These are phyloP conservation scores for Cubamyces sp. DNA, from an alignment of 768 basidiomycete species.

Conservation along the genomic window DNA sequence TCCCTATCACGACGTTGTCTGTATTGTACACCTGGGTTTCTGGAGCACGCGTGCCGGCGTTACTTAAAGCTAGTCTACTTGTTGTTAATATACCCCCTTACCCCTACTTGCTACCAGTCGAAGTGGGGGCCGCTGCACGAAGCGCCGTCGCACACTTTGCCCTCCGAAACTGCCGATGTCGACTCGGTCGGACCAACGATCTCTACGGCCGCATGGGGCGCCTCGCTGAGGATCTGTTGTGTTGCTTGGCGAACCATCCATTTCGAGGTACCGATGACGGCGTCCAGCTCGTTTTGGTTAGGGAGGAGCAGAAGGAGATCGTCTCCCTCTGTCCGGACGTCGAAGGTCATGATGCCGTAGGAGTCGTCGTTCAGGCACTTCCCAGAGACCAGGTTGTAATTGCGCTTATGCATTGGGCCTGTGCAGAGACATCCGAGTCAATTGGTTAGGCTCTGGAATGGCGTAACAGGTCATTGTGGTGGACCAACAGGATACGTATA, in stretches of 20 bases:
- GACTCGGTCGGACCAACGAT: conserved; percentile 35
- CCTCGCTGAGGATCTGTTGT: conserved; percentile 41
- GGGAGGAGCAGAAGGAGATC: conserved; percentile 58
- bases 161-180: background rate
- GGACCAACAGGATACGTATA: conserved; percentile 52
- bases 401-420: conserved; percentile 70
- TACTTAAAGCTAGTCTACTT: conserved; percentile 1
- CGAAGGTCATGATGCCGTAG: conserved; percentile 65
- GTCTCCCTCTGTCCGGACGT: conserved; percentile 50
- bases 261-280: conserved; percentile 62
- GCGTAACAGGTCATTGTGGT: background rate
- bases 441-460: background rate
- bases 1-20: conserved; percentile 15
- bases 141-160: background rate
- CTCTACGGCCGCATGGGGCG: conserved; percentile 35
- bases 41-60: conserved; percentile 3
- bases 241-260: conserved; percentile 64
- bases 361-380: conserved; percentile 61
- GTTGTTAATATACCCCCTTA: conserved; percentile 12
- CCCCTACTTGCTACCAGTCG: conserved; percentile 23
- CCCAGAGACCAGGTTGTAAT: conserved; percentile 60
- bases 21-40: conserved; percentile 14
- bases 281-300: conserved; percentile 54
- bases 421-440: conserved; percentile 30
- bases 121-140: conserved; percentile 23